A percentile compares a stretch with the other conserved stretches of the same genome.
phyloP scores from a whole-genome alignment of 768 basidiomycete genomes.

The Pisolithus albus region DNA sequence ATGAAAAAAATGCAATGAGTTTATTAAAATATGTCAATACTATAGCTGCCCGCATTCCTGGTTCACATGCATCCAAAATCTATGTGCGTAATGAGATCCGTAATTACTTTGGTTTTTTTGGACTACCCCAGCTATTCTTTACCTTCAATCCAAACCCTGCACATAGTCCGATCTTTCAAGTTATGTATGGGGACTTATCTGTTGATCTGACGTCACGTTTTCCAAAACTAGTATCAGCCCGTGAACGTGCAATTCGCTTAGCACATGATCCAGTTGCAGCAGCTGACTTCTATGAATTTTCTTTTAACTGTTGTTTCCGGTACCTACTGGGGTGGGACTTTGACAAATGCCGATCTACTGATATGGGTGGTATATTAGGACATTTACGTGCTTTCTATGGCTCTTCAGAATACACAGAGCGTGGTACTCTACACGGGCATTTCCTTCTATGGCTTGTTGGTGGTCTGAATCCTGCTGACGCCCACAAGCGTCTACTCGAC shows the following conservation, averaged over 20 bases:
- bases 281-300: conserved; percentile 28
- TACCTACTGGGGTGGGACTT: conserved; percentile 13
- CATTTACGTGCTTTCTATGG: conserved; percentile 26
- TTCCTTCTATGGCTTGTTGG: conserved; percentile 27
- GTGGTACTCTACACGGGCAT: conserved; percentile 26
- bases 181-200: conserved; percentile 18
- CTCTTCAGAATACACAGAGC: conserved; percentile 19
- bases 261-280: conserved; percentile 30
- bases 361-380: conserved; percentile 24
- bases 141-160: conserved; percentile 17
- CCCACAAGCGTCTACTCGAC: too few relatives aligned
- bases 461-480: conserved; percentile 1
- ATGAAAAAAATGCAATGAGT: conserved; percentile 7
- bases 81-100: conserved; percentile 17
- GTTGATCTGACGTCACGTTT: conserved; percentile 6
- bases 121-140: conserved; percentile 21
- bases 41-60: conserved; percentile 26
- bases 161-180: conserved; percentile 27
- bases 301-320: conserved; percentile 17
- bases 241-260: conserved; percentile 14
- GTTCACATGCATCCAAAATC: conserved; percentile 25
- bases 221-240: conserved; percentile 11
- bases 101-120: conserved; percentile 23
- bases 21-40: conserved; percentile 24
- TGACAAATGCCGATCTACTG: not conserved